Evolutionary conservation across 495 filamentous ascomycete genomes (phyloP), one percentile per base, ranked within the genome.

Genomic region (Talaromyces trachyspermus): DNA sequence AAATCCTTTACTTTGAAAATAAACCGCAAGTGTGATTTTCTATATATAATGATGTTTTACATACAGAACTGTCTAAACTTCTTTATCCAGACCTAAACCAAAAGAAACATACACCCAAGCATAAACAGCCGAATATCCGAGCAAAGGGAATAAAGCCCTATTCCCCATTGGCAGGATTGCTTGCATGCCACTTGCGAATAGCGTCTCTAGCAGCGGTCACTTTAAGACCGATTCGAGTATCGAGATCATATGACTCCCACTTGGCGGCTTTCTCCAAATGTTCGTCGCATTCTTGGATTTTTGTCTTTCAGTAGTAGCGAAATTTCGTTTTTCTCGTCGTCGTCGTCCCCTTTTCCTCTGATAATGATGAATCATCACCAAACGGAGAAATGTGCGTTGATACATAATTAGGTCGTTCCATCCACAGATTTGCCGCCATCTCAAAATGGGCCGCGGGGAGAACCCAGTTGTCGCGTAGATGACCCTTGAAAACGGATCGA

Each of bases 181-280:
- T 49, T 11, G 8, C 61, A 49, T 72, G 78, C 68, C 83, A 80
- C 64, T 84, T 85, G 48, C 68, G 76, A n/a, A 97, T 62, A 0
- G 85, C 92, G 54, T 88, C 82, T 55, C 85, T 60, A 2, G 79
- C 86, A 20, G 88, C 88, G 45, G 86, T 86, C 40, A 95, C 81
- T 53, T 89, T 86, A 61, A 95, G 70, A 20, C 88, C 86, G 43
- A 95, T 79, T 43, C 92, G 76, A 36, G 86, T 83, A 60, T 98
- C 94, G 26, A 97, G 71, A 37, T 92, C 81, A 58, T 86, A 97
- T 11, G 73, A 70, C 53, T 95, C 91, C 88, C 88, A 96, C 18
- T 69, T 78, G 15, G 84, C 80, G 18, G 85, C 85, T 65, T 88
- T 89, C 14, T 88, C 80, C 14, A 95, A 62, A 69, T 83, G 85